These are phyloP conservation scores for Globisporangium solare DNA, from an alignment of 352 stramenopile genomes.

Conservation along the genomic window DNA sequence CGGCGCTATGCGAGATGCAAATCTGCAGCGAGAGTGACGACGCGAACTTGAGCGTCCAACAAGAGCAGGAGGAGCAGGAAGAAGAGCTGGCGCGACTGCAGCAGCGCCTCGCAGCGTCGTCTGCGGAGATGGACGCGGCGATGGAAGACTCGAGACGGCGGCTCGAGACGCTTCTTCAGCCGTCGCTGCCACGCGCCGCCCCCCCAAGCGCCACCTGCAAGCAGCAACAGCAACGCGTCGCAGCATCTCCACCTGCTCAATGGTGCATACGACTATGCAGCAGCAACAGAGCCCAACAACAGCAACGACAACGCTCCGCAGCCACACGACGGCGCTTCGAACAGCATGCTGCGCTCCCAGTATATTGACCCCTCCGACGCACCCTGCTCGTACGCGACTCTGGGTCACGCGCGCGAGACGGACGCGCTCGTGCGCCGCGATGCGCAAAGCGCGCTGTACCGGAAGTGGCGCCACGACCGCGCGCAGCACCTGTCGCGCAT, in stretches of 20 bases:
- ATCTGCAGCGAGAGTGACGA: slow-evolving; percentile 17
- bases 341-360: background rate
- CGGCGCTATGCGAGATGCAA: slow-evolving; percentile 35
- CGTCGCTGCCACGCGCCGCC: background rate
- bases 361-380: background rate
- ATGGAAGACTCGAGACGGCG: slow-evolving; percentile 19
- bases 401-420: background rate
- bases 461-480: slow-evolving; percentile 22
- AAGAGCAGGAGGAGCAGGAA: too few relatives aligned
- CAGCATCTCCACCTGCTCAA: too few relatives aligned
- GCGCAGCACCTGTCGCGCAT: slow-evolving; percentile 18
- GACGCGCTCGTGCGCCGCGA: slow-evolving; percentile 14
- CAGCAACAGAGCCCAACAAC: background rate
- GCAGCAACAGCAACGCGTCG: background rate
- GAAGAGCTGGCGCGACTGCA: slow-evolving; percentile 17
- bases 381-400: background rate
- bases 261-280: too few relatives aligned
- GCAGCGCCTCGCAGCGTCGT: slow-evolving; percentile 13
- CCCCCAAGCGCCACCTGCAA: too few relatives aligned
- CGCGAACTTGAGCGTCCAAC: slow-evolving; percentile 12
- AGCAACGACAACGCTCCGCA: background rate
- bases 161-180: background rate
- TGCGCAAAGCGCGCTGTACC: slow-evolving; percentile 25
- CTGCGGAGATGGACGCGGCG: slow-evolving; percentile 18
- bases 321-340: background rate